Evolutionary conservation across 345 rosid genomes (phyloP), one percentile per base, ranked within the genome.

Genomic region (Citrus trifoliata): DNA sequence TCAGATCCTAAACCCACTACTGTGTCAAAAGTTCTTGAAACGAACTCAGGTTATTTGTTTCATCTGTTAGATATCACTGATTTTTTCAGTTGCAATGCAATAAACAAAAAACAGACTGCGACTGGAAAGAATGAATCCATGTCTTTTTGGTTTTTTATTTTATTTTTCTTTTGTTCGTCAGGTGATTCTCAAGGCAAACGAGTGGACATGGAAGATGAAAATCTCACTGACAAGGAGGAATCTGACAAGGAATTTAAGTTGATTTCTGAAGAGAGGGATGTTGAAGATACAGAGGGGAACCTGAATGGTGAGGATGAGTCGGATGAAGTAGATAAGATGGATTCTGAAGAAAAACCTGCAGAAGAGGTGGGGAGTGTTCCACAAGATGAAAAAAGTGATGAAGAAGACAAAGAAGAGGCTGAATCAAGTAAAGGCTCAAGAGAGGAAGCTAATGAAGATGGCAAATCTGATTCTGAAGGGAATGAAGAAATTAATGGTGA

Each of bases 281-380:
- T 74, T 21, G 90, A 81, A 48, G 89, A 87, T 40, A 60, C 81
- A 53, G 81, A 60, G 80, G 88, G 69, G 64, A 88, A 80, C 70
- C 74, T 80, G 7, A 70, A 78, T 73, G 66, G 74, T 69, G 75
- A 79, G 27, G 87, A 72, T 68, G 89, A 84, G 82, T 81, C 81
- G 27, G 87, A 86, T 32, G 88, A 83, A 80, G 88, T 82, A 75
- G 87, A 72, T 64, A 86, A 84, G 87, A 76, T 89, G n/a, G 88
- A 80, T 78, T 83, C 87, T 33, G 88, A 84, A 76, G 90, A 74
- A 16, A 81, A 84, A 72, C 80, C 46, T 64, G 76, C 75, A n/a
- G 76, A 69, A 53, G 84, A 85, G 67, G 24, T 42, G 30, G 84
- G 40, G 61, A 83, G 74, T 67, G 81, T 35, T 56, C 76, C 81